A percentile compares a stretch with the other conserved stretches of the same genome.
phyloP scores from a whole-genome alignment of 495 filamentous ascomycete species.

The Aspergillus coremiiformis region DNA sequence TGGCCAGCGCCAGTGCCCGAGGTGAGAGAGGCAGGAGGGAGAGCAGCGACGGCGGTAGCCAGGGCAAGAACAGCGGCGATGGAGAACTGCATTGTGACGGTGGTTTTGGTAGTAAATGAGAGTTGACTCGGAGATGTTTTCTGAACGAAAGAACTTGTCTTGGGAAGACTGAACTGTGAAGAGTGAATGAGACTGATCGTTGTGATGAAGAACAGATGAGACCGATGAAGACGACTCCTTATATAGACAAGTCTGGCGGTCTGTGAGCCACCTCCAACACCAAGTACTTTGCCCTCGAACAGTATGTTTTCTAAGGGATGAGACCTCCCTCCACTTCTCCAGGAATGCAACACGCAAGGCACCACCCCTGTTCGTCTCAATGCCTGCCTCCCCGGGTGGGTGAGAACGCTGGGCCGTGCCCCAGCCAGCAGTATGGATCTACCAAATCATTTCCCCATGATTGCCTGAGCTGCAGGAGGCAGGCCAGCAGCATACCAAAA shows the following conservation, averaged over 20 bases:
- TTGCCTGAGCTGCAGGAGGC: not conserved
- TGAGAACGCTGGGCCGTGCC: not conserved
- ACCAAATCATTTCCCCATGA: not conserved
- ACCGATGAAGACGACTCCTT: constrained; percentile 18
- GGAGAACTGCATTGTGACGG: constrained; percentile 34
- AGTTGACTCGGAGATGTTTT: constrained; percentile 10
- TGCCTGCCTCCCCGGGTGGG: not conserved
- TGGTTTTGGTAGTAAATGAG: constrained; percentile 32
- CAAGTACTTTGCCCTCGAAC: not conserved
- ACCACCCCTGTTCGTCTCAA: not conserved
- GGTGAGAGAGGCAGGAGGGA: constrained; percentile 14
- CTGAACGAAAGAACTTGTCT: not conserved
- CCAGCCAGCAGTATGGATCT: constrained; percentile 28
- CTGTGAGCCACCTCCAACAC: constrained; percentile 7
- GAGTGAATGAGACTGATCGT: constrained; percentile 18
- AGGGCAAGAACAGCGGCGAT: constrained; percentile 24
- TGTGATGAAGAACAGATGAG: constrained; percentile 27
- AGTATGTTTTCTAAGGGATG: not conserved
- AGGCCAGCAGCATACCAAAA: not conserved
- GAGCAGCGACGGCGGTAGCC: constrained; percentile 25
- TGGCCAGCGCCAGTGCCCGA: constrained; percentile 13
- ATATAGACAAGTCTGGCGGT: constrained; percentile 32
- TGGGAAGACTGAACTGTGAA: constrained; percentile 13
- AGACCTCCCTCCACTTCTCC: constrained; percentile 12
- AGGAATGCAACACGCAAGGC: constrained; percentile 33